Percentiles rank a stretch among this genome's conserved stretches.
These are phyloP conservation scores for Carallia pectinifolia DNA, from an alignment of 345 rosid species.

Conservation along the genomic window DNA sequence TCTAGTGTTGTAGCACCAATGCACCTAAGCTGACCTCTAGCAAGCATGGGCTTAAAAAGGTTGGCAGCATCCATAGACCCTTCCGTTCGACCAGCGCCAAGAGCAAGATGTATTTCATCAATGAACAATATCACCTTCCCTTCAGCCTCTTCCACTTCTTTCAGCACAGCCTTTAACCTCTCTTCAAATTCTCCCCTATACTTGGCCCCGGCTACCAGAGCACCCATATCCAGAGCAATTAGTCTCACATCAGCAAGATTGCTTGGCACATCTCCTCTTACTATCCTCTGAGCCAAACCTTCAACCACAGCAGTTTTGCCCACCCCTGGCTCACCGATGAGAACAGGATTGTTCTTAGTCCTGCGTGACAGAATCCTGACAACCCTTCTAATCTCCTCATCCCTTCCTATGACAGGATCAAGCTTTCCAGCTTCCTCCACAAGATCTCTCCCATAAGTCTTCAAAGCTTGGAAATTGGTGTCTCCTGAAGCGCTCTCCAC, in stretches of 20 bases:
- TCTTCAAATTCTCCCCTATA: conserved; percentile 88
- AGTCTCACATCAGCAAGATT: conserved; percentile 84
- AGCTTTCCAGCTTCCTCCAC: conserved; percentile 91
- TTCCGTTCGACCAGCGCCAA: conserved; percentile 78
- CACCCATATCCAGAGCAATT: conserved; percentile 85
- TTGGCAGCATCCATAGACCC: conserved; percentile 98
- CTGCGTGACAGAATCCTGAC: conserved; percentile 79
- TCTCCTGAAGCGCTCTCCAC: conserved; percentile 92
- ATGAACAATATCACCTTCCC: conserved; percentile 89
- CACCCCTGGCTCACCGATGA: conserved; percentile 91
- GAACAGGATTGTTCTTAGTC: conserved; percentile 85
- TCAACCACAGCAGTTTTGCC: conserved; percentile 93
- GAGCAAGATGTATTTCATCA: conserved; percentile 87
- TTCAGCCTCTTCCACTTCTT: conserved; percentile 91
- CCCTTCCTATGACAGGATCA: conserved; percentile 86
- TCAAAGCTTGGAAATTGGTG: conserved; percentile 73
- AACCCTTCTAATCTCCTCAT: conserved; percentile 80
- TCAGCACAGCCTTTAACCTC: conserved; percentile 68
- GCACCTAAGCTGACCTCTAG: conserved; percentile 86
- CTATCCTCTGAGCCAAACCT: conserved; percentile 87
- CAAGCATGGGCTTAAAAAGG: conserved; percentile 90
- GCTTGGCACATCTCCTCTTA: conserved; percentile 78
- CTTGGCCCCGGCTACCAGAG: conserved; percentile 76
- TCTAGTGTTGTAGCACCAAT: conserved; percentile 91
- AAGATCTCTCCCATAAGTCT: conserved; percentile 84